Conservation (phyloP, 2,329 filamentous ascomycete species). For the Penicillium sp. region DNA sequence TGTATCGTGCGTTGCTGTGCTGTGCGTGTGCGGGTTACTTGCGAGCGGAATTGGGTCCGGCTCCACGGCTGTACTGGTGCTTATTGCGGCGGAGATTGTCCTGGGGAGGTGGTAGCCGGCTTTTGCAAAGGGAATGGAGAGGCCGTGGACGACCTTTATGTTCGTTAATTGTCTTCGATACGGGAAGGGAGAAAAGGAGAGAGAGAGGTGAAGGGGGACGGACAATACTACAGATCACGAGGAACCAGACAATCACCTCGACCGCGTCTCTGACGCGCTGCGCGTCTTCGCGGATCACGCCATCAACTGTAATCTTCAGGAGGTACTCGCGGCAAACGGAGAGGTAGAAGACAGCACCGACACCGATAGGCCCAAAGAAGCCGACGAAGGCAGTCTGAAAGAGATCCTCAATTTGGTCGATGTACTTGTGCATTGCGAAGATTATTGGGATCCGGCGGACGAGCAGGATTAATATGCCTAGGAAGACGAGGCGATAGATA, state of each 20-base stretch:
- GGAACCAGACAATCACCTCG: conserved; percentile 81
- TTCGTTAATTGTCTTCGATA: not conserved
- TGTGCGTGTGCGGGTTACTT: conserved; percentile 36
- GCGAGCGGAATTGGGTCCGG: conserved; percentile 36
- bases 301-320: conserved; percentile 60
- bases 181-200: conserved; percentile 2
- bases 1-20: conserved; percentile 35
- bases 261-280: conserved; percentile 68
- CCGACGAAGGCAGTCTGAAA: conserved; percentile 84
- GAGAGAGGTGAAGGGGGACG: conserved; percentile 2
- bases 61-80: conserved; percentile 39
- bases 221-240: conserved; percentile 81
- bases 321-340: conserved; percentile 82
- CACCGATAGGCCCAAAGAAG: conserved; percentile 92
- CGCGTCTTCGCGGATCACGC: conserved; percentile 68
- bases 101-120: conserved; percentile 53
- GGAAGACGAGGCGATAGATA: conserved; percentile 71
- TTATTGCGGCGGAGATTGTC: conserved; percentile 52
- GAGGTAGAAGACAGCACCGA: conserved; percentile 88
- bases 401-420: conserved; percentile 76
- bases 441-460: conserved; percentile 79
- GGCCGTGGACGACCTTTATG: conserved; percentile 72
- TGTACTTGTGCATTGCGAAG: conserved; percentile 72
- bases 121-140: conserved; percentile 74
- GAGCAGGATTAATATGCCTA: conserved; percentile 78